Base-by-base conservation (phyloP, 2,329 filamentous ascomycete genomes). In the Phoma sp. region DNA sequence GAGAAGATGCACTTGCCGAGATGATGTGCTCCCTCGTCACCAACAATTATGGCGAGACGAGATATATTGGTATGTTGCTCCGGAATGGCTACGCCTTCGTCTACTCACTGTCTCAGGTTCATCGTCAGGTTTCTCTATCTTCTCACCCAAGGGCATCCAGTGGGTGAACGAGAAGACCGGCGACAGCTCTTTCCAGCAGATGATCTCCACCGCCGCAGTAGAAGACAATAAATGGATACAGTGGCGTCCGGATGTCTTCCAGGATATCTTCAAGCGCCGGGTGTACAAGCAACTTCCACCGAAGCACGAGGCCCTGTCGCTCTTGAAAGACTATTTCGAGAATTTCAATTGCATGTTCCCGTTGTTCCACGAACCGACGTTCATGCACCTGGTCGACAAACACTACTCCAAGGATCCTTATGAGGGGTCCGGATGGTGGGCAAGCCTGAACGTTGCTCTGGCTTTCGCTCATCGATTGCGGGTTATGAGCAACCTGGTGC, bases 311-410 rank as follows among this genome's bases (percentile, higher is more conserved):
- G 91, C 92, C 0, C 75, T 96, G 57, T 96, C 91, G 1, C 79
- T 98, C 33, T 85, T 97, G 57, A 91, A 89, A 74, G 95, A 99
- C 74, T 99, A 89, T 70, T 99, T 99, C 64, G 91, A 96, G 69
- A 97, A 97, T 77, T 98, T 99, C 82, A 99, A 99, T 79, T 95
- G 91, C 85, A 93, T 98, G 85, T 96, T 98, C 70, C 95, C 95
- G 5, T 81, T 99, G 4, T 99, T 96, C 69, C 95, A 99, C 74
- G 93, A 97, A 73, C 93, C 93, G 1, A 98, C 95, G 0, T 99
- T 99, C 71, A 98, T 98, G 91, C 93, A 97, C 70, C 81, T 98
- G 4, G 92, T 97, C 29, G 92, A 98, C 69, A 87, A 89, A 64
- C 93, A 98, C 72, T 99, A 98, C 75, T 96, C 92, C 0, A 80